Base-by-base conservation (phyloP, 208 protist genomes). In the Balamuthia mandrillaris region DNA sequence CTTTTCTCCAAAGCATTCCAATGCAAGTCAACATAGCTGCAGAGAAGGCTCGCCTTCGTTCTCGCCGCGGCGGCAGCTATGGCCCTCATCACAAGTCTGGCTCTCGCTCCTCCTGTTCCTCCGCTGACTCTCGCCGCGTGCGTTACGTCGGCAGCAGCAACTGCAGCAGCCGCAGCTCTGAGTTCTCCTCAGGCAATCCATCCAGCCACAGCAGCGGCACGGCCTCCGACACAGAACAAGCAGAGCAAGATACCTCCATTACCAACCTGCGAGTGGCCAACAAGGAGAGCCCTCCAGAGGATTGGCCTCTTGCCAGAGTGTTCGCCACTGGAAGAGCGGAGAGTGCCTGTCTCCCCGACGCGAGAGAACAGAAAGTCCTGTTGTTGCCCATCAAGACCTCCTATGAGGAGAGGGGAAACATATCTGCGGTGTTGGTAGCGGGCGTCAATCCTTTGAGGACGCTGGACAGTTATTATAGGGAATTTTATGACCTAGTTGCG, bases 401-500 rank as follows among this genome's bases (percentile, higher is more conserved):
- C n/a, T 31, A 33, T 29, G 5, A 45, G 5, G 61, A n/a, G 16
- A n/a, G 16, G 35, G 35, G 24, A 18, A 29, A 10, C 6, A 18
- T 70, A 37, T 29, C 61, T 4, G 61, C 35, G 27, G 77, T 83
- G 14, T 42, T 83, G 24, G 63, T 83, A 24, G 63, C 37, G 12
- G 81, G 81, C 33, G 66, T 86, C 24, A 86, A 86, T 47, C 81
- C 65, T 5, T 52, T 35, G 7, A 56, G 35, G 16, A 3, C 39
- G 33, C 45, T 86, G 5, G 74, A 86, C 54, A 41, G 39, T 29
- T 14, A 86, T 27, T 86, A 86, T 47, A 5, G 68, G 35, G 60
- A 49, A 24, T 86, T 86, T 37, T 65, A 81, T 39, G 52, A 81
- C 18, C 65, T 86, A 3, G 39, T 86, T 21, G 49, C 41, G 10